A percentile compares a stretch with the other conserved stretches of the same genome.
Evolutionary conservation across 768 basidiomycete species (phyloP).

Genomic region (Lactarius quietus): DNA sequence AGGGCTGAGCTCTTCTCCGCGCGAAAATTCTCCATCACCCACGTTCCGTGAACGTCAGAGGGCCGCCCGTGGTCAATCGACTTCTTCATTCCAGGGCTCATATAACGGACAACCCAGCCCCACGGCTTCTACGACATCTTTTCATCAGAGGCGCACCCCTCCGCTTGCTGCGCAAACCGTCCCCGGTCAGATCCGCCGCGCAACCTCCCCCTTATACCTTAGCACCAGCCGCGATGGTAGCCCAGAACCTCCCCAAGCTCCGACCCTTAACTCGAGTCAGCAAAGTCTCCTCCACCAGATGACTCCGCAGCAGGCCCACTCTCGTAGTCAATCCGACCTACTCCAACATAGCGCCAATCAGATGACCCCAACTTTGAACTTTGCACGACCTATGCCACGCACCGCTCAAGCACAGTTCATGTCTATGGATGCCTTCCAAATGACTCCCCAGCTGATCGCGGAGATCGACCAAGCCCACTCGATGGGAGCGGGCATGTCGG

Average conservation of each 20-base stretch:
- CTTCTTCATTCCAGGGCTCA: conserved; percentile 18
- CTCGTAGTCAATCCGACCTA: conserved; percentile 16
- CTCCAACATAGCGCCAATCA: conserved; percentile 19
- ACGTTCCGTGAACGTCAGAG: conserved; percentile 26
- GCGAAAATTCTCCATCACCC: conserved; percentile 25
- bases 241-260: conserved; percentile 20
- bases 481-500: conserved; percentile 18
- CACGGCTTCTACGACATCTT: conserved; percentile 24
- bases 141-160: conserved; percentile 25
- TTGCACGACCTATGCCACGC: conserved; percentile 21
- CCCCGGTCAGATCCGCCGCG: conserved; percentile 23
- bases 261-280: conserved; percentile 18
- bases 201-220: conserved; percentile 22
- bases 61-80: conserved; percentile 22
- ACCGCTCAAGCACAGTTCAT: conserved; percentile 18
- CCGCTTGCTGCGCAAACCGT: conserved; percentile 24
- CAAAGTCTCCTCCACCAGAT: conserved; percentile 11
- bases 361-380: conserved; percentile 17
- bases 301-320: conserved; percentile 11
- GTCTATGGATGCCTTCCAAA: conserved; percentile 18
- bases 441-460: conserved; percentile 19
- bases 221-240: conserved; percentile 24
- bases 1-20: conserved; percentile 24
- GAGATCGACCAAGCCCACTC: conserved; percentile 23
- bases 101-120: conserved; percentile 24